phyloP scores from a whole-genome alignment of 2,329 filamentous ascomycete species.

The Elsinoe necatrix region DNA sequence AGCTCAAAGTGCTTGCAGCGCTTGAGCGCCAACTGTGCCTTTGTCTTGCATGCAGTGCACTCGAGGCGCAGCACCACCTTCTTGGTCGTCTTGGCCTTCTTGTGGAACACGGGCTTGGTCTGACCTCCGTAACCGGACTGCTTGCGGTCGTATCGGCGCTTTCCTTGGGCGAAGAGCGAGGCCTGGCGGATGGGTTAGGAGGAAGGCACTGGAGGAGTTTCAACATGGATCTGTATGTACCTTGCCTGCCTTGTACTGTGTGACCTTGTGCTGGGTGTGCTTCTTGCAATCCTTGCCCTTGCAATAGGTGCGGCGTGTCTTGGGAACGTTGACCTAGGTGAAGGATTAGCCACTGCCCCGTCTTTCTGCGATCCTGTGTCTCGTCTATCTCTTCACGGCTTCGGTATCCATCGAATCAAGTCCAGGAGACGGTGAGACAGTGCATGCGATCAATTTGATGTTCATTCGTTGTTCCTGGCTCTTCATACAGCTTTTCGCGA shows the following conservation, averaged over 20 bases:
- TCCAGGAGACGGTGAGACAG: background rate
- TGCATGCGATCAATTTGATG: background rate
- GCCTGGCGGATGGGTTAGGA: slow-evolving; percentile 44
- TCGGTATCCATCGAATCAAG: background rate
- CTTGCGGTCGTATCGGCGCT: slow-evolving; percentile 99
- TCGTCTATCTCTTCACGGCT: background rate
- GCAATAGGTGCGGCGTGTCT: slow-evolving; percentile 96
- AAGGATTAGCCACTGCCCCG: background rate
- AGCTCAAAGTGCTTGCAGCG: slow-evolving; percentile 99
- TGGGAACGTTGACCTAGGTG: slow-evolving; percentile 90
- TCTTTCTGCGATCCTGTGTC: background rate
- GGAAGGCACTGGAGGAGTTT: background rate
- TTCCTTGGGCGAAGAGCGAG: slow-evolving; percentile 94
- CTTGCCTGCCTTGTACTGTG: slow-evolving; percentile 96
- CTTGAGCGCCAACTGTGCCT: slow-evolving; percentile 96
- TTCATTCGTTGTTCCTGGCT: background rate
- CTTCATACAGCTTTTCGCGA: background rate
- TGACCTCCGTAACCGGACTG: slow-evolving; percentile 99
- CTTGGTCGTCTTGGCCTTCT: slow-evolving; percentile 99
- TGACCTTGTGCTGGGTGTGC: slow-evolving; percentile 77
- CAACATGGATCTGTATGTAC: slow-evolving; percentile 35
- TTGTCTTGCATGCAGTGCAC: slow-evolving; percentile 96
- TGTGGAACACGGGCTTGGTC: slow-evolving; percentile 99
- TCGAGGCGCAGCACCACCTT: slow-evolving; percentile 98
- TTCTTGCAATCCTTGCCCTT: slow-evolving; percentile 85